Base-by-base conservation (phyloP, 2,329 filamentous ascomycete species). In the Westerdykella aurantiaca region DNA sequence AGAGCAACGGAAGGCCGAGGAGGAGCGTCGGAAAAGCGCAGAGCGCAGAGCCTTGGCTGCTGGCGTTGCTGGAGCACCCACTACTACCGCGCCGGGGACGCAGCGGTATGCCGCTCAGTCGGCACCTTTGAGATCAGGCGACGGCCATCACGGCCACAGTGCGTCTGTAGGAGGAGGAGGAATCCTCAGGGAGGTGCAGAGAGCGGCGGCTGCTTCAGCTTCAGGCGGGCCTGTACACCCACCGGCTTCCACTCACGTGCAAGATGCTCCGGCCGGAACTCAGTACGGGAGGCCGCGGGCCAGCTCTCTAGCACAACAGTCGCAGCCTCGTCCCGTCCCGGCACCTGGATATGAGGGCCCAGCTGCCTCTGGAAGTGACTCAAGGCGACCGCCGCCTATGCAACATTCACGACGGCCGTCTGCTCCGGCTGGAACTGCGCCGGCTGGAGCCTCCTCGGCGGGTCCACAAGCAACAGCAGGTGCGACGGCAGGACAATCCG, bases 11-110 rank as follows among this genome's bases (percentile, higher is more conserved):
- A 77, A 79, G 55, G 70, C 72, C 47, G 68, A 74, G 45, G 74
- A 76, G 48, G 69, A 75, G 49, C 67, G 71, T 52, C 66, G 69
- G 48, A 57, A 58, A 46, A 78, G 76, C 62, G 75, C 73, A 49
- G 81, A 87, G 65, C 77, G 82, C 59, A 79, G 79, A 74, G 73
- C 73, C 57, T 73, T 74, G 59, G 69, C 73, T 68, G 69, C 64
- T 64, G 78, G 75, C 68, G 70, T 72, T 71, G 72, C 67, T 69
- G 71, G 71, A 52, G 57, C 55, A 49, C 51, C 52, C 41, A 53
- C 42, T 31, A 37, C 53, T 48, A 50, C 64, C 56, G 55, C 64
- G 43, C 48, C 56, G 34, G 59, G 51, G 34, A 46, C 51, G 39
- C 61, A 56, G 44, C 58, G 64, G 44, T 56, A 55, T 41, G 53